A percentile compares a stretch with the other conserved stretches of the same genome.
Evolutionary conservation across 202 grass and related monocot species (phyloP).

Genomic region (Schoenoplectus triqueter): DNA sequence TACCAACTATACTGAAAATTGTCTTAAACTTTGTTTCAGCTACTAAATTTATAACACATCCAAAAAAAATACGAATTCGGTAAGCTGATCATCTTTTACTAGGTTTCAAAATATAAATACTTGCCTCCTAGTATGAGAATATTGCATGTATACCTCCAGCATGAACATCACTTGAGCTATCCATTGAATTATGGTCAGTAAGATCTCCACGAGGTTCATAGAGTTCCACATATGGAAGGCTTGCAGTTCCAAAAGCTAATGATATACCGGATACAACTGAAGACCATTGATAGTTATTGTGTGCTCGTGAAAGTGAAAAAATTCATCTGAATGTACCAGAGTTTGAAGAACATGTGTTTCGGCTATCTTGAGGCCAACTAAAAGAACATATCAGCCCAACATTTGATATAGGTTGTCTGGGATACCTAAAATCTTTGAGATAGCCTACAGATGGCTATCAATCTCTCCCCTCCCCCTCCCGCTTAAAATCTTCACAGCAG

Average conservation of each 20-base stretch:
- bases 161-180: constrained; percentile 34
- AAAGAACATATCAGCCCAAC: constrained; percentile 9
- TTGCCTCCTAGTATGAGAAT: constrained; percentile 38
- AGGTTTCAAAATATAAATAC: constrained; percentile 30
- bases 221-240: neutral
- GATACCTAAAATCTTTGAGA: constrained; percentile 5
- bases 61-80: neutral
- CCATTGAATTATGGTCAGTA: neutral
- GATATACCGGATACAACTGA: neutral
- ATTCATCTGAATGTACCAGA: neutral
- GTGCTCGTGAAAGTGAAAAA: neutral
- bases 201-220: neutral
- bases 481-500: neutral
- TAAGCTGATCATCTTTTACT: constrained; percentile 20
- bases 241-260: constrained; percentile 12
- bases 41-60: constrained; percentile 2
- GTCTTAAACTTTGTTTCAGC: neutral
- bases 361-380: constrained; percentile 1
- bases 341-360: constrained; percentile 3
- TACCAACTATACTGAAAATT: constrained; percentile 10
- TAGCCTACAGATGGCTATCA: constrained; percentile 22
- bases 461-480: neutral
- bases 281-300: neutral
- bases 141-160: constrained; percentile 19
- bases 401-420: neutral